A percentile compares a stretch with the other conserved stretches of the same genome.
Conservation (phyloP, 371 early-diverging fungal species). For the Syncephalastrum racemosum region DNA sequence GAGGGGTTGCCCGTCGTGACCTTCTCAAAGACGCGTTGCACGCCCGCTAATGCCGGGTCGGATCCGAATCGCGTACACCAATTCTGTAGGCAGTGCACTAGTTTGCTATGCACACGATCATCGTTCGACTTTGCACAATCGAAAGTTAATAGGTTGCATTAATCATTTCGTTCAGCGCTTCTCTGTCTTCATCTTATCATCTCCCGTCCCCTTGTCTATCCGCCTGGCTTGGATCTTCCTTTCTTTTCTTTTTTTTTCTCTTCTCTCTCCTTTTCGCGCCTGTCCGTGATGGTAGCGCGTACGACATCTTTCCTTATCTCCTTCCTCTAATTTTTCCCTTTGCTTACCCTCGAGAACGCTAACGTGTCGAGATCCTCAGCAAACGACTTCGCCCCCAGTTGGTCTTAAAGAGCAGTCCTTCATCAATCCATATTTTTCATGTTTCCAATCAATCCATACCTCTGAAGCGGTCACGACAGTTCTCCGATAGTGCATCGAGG, state of each 20-base stretch:
- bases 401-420: slow-evolving; percentile 17
- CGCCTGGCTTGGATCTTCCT: no score
- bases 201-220: slow-evolving; percentile 1
- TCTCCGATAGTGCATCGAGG: slow-evolving; percentile 44
- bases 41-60: slow-evolving; percentile 31
- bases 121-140: slow-evolving; percentile 21
- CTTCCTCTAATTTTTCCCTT: not conserved
- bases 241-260: no score
- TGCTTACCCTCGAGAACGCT: slow-evolving; percentile 30
- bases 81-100: slow-evolving; percentile 37
- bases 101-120: slow-evolving; percentile 35
- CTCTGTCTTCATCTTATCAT: slow-evolving; percentile 3
- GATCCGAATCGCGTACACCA: slow-evolving; percentile 32
- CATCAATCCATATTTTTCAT: slow-evolving; percentile 1
- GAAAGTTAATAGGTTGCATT: slow-evolving; percentile 5
- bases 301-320: not conserved
- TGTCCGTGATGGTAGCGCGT: no score
- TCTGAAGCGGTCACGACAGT: slow-evolving; percentile 33
- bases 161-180: not conserved
- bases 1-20: slow-evolving; percentile 22
- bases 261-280: no score
- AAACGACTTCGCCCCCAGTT: slow-evolving; percentile 44
- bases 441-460: slow-evolving; percentile 9
- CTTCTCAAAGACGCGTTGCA: slow-evolving; percentile 32
- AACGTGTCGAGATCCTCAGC: slow-evolving; percentile 37